Evolutionary conservation across 345 rosid species (phyloP), one percentile per base, ranked within the genome.

Genomic region (Geranium brycei): DNA sequence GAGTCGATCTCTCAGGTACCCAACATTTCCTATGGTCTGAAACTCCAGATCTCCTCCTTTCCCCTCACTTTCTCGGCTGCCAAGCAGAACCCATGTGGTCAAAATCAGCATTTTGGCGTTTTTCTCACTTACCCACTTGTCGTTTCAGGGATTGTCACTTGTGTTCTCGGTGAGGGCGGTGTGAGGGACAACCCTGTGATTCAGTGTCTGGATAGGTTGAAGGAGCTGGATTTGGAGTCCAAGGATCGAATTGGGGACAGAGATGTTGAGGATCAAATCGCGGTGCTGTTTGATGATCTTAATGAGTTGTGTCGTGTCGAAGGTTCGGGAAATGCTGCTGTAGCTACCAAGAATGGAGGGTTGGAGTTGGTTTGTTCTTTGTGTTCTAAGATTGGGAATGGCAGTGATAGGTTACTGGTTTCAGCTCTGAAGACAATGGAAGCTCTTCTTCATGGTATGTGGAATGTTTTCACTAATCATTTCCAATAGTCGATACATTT

Each of bases 1-100:
- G 90, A 84, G 99, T 88, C 69, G 91, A 86, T 90, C 91, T 93
- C 77, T 83, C 91, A 2, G 97, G 96, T 87, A 51, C 53, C 19
- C 16, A 38, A 31, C 53, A 19, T 18, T 41, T 5, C 3, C 10
- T 17, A 5, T n/a, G 40, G 23, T 19, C 28, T 1, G 2, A 17
- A 18, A 12, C 5, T 17, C 8, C 65, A 19, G 57, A 40, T 17
- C 17, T 15, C 56, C 35, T 17, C 18, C 16, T 12, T 19, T 35
- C n/a, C 53, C 41, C 10, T 3, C 57, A 5, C 2, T 38, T 62
- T 40, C 64, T 62, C 28, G 57, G 17, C 23, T 12, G 13, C 53
- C 53, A 47, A 47, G 11, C 53, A 11, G 53, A 47, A 11, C 53
- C 53, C 53, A 47, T 13, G 3, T 47, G 14, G 59, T n/a, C 3